Base-by-base conservation (phyloP, 176 grass and related monocot genomes). In the Triticum timopheevii region DNA sequence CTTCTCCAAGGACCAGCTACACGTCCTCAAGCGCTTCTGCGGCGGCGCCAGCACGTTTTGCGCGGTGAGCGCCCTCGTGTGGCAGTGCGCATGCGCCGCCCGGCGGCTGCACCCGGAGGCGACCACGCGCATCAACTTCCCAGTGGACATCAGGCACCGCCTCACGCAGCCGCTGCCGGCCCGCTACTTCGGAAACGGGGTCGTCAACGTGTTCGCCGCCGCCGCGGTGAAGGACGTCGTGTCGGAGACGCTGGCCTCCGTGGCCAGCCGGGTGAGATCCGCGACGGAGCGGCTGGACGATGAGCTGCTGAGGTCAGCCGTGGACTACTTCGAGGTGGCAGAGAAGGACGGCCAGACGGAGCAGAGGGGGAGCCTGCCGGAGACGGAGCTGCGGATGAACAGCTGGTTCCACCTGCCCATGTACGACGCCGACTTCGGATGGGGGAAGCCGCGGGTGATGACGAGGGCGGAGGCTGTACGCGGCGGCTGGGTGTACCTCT, bases 241-340 rank as follows among this genome's bases (percentile, higher is more conserved):
- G 8, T 13, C 76, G 24, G 61, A 73, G 45, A 73, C 30, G 0
- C 12, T 90, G 71, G 77, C 15, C 4, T 86, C 56, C 4, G 44
- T 72, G 0, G 69, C 77, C 0, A 47, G 42, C 49, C 81, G 44
- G 38, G 71, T 91, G 31, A 52, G 24, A 3, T 47, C 33, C 31
- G 65, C 73, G 0, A 13, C 83, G 7, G 31, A 65, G 3, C 25
- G 61, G 35, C 19, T 87, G 40, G 64, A 77, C 3, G 74, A 91
- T 19, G 80, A 88, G 80, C 20, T 83, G 44, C 84, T 69, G 70
- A 23, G 79, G 35, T 90, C 89, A 1, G 33, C 75, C 0, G 45
- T 90, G 0, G 89, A 90, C 84, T 82, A 90, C 47, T 50, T 31
- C 10, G 73, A 87, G 40, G 20, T 72, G 8, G 25, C 38, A 2